Conservation (phyloP, 177 flowering plant genomes). For the Vitis hybrid region DNA sequence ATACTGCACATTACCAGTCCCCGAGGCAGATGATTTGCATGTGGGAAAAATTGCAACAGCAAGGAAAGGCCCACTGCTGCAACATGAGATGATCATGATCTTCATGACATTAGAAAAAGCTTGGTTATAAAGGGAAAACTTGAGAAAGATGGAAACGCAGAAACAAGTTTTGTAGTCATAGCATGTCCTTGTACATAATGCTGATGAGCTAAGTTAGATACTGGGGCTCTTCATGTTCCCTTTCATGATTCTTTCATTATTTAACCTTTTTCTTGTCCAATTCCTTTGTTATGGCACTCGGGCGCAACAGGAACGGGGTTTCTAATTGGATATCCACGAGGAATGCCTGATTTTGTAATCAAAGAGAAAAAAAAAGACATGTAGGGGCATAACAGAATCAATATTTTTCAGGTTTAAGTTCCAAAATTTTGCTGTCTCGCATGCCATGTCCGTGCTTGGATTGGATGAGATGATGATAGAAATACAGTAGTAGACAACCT, state of each 20-base stretch:
- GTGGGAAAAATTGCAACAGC: constrained; percentile 56
- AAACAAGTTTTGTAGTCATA: constrained; percentile 20
- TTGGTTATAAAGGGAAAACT: neutral
- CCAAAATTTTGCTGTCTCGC: neutral
- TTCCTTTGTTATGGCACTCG: no score
- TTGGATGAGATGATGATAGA: neutral
- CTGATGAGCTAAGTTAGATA: neutral
- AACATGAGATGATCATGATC: constrained; percentile 53
- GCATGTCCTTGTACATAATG: constrained; percentile 16
- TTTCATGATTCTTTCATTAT: constrained; percentile 1
- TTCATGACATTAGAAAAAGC: neutral
- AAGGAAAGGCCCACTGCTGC: constrained; percentile 50
- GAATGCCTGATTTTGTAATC: neutral
- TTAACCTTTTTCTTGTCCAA: neutral
- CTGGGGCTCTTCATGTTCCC: neutral
- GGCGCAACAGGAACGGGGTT: neutral
- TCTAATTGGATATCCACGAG: neutral
- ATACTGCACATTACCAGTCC: constrained; percentile 83
- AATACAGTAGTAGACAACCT: no score
- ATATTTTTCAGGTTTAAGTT: neutral
- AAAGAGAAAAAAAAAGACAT: neutral
- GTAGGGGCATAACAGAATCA: neutral
- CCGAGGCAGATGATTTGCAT: constrained; percentile 80
- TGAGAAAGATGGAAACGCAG: constrained; percentile 8
- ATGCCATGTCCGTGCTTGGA: no score